These are phyloP conservation scores for Tanacetum coccineum DNA, from an alignment of 129 eudicot species.

Conservation along the genomic window DNA sequence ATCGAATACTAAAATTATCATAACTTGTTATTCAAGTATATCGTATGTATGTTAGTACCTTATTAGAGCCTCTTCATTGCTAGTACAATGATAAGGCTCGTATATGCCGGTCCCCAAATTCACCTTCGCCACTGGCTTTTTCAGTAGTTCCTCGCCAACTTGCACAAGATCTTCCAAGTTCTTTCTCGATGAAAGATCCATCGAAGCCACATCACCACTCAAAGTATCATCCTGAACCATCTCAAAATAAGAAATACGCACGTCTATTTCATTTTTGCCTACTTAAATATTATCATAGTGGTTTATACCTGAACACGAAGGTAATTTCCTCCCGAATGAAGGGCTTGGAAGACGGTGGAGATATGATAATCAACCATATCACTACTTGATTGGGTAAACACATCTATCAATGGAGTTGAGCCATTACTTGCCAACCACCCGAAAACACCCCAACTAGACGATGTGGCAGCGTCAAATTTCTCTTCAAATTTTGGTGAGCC, in stretches of 20 bases:
- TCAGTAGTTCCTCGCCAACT: slow-evolving; percentile 43
- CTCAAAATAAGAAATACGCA: neutral
- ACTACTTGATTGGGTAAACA: slow-evolving; percentile 44
- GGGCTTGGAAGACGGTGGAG: slow-evolving; percentile 47
- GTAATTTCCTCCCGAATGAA: slow-evolving; percentile 39
- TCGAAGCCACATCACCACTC: slow-evolving; percentile 41
- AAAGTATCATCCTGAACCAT: slow-evolving; percentile 48
- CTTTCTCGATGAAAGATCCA: slow-evolving; percentile 48
- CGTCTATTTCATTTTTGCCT: neutral
- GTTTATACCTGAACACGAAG: slow-evolving; percentile 60
- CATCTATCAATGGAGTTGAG: slow-evolving; percentile 49
- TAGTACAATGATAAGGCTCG: slow-evolving; percentile 34
- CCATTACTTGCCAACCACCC: slow-evolving; percentile 50
- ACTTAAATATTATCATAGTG: neutral
- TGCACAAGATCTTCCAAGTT: slow-evolving; percentile 45
- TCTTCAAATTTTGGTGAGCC: slow-evolving; percentile 39
- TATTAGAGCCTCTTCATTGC: slow-evolving; percentile 50
- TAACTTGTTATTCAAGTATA: neutral
- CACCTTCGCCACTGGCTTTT: slow-evolving; percentile 51
- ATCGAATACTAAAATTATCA: neutral
- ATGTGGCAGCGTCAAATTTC: slow-evolving; percentile 36
- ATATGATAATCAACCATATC: slow-evolving; percentile 60
- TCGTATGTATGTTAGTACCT: slow-evolving; percentile 21
- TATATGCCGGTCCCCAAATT: slow-evolving; percentile 38
- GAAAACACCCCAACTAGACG: slow-evolving; percentile 56